phyloP scores from a whole-genome alignment of 768 basidiomycete genomes.

The Lactarius quietus region DNA sequence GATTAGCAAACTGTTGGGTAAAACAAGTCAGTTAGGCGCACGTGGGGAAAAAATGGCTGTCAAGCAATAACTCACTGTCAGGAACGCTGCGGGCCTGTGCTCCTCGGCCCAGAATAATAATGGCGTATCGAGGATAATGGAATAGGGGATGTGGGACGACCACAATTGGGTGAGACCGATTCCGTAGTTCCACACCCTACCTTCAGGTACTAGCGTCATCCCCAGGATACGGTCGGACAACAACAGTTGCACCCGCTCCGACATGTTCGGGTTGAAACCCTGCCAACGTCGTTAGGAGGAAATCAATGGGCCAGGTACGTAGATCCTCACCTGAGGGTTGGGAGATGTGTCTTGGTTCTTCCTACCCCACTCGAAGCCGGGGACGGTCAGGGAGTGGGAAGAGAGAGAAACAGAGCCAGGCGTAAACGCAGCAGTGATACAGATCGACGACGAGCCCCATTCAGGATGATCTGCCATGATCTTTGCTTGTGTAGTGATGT shows the following conservation, averaged over 20 bases:
- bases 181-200: constrained; percentile 96
- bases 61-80: constrained; percentile 59
- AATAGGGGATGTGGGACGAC: constrained; percentile 76
- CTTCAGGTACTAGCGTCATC: constrained; percentile 92
- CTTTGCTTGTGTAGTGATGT: constrained; percentile 92
- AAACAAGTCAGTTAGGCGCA: constrained; percentile 14
- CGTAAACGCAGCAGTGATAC: constrained; percentile 93
- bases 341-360: constrained; percentile 86
- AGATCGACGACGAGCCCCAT: constrained; percentile 92
- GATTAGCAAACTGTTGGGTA: constrained; percentile 68
- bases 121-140: constrained; percentile 88
- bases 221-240: constrained; percentile 95
- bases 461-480: constrained; percentile 96
- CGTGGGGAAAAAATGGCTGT: background rate
- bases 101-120: constrained; percentile 95
- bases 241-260: constrained; percentile 88
- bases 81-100: constrained; percentile 91
- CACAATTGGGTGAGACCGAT: constrained; percentile 91
- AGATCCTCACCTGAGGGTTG: constrained; percentile 59
- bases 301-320: constrained; percentile 2
- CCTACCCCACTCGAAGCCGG: constrained; percentile 97
- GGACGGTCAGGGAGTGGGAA: constrained; percentile 83
- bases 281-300: constrained; percentile 28
- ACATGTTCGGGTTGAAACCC: constrained; percentile 99
- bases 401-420: constrained; percentile 96